Evolutionary conservation across 2,329 filamentous ascomycete species (phyloP).

Genomic region (Biscogniauxia mediterranea): DNA sequence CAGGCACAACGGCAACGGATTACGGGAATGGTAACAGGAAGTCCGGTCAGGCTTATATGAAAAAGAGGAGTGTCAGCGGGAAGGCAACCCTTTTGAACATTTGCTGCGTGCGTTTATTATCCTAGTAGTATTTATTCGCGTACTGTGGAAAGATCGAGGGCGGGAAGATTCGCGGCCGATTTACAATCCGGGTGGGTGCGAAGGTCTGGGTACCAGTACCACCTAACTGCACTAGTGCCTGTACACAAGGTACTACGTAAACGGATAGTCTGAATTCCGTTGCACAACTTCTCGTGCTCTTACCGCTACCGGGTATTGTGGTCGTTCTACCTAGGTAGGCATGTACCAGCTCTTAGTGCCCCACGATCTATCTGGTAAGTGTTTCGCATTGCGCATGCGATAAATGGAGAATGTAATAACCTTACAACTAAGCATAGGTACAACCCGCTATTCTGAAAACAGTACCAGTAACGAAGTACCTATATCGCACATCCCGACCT

Average conservation of each 20-base stretch:
- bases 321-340: no score
- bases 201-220: not conserved
- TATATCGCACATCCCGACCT: no score
- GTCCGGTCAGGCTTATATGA: not conserved
- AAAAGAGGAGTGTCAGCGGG: no score
- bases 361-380: not conserved
- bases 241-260: not conserved
- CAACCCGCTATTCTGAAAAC: no score
- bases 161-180: not conserved
- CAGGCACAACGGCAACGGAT: no score
- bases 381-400: not conserved
- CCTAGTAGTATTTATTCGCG: not conserved
- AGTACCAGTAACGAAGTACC: no score
- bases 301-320: not conserved
- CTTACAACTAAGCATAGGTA: not conserved
- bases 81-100: not conserved
- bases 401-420: not conserved
- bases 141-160: not conserved
- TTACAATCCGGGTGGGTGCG: not conserved
- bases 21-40: no score
- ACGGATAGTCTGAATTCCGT: conserved; percentile 6
- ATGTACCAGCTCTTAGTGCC: not conserved
- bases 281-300: conserved; percentile 7
- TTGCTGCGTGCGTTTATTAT: not conserved
- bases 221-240: not conserved